Evolutionary conservation across 306 rosid species (phyloP), one percentile per base, ranked within the genome.

Genomic region (Cucumis cinereus): DNA sequence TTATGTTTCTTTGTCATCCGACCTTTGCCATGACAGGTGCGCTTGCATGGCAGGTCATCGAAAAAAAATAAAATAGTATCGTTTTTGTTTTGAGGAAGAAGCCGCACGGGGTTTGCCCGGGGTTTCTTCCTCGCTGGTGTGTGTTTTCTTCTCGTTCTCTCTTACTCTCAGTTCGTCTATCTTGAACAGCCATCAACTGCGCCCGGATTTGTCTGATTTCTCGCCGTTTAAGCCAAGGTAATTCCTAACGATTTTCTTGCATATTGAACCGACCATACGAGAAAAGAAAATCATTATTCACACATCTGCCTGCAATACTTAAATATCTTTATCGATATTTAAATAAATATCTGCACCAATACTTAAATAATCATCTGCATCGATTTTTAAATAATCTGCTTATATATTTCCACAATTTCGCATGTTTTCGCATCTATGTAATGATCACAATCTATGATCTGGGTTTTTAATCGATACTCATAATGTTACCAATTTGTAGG

Each of bases 21-120:
- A 84, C 96, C 98, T 92, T 92, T 92, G 98, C 98, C 98, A 90
- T 89, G 93, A 16, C 91, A 77, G 98, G 98, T 90, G 98, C 93
- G 98, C 98, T 92, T 90, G 98, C 93, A 60, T 92, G 96, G 98
- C 96, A 86, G 96, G 98, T 90, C 98, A 89, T 19, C 36, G 54
- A 19, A 67, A 63, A 68, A 81, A 90, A 87, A 26, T 30, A 61
- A 84, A 90, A 83, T 82, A 24, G 69, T 19, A 14, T 2, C 19
- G 77, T 89, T 78, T 40, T 86, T 56, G 87, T 81, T 86, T 86
- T 14, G 81, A 20, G 83, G 87, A 17, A 87, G 79, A 85, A 76
- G 83, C 78, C 90, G 98, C 92, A 92, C 89, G 91, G 92, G 92
- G 53, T n/a, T 89, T 90, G 80, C 87, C 92, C 89, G 90, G 98